Evolutionary conservation across 1,284 basidiomycete genomes (phyloP), one percentile per base, ranked within the genome.

Genomic region (Puccinia brachypodii): DNA sequence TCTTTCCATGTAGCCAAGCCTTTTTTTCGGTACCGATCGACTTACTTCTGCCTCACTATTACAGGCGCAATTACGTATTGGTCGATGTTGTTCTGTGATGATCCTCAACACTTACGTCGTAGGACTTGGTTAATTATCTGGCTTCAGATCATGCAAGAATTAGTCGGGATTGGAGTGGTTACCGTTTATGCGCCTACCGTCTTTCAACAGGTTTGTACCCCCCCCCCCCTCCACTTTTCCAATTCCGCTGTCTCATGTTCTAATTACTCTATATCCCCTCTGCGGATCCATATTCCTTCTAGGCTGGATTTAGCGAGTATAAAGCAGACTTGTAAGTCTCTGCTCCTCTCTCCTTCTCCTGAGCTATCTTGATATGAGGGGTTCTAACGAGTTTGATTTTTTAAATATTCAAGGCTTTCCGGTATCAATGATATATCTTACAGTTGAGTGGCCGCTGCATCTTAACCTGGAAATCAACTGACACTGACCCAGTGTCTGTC

Each of bases 111-210:
- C 72, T 79, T 85, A 68, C 82, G 83, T 31, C 83, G 84, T 8
- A 73, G 84, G 25, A 76, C 84, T 38, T 82, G 84, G 80, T 83
- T 60, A 9, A 72, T 75, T 50, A 77, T 83, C 16, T 85, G 86
- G 83, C 82, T 86, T 38, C 86, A 86, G 81, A 84, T 86, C 73
- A 81, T 85, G 71, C 86, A 86, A 79, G 86, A 86, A 80, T 83
- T 84, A 58, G 83, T 83, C 31, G 86, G 85, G 22, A 86, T 86
- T 64, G 85, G 83, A 47, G 85, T 84, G 31, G 82, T 86, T 60
- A 86, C 22, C 81, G 83, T 16, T 71, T 83, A 71, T 82, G 83
- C 78, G 19, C 64, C 73, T 76, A 83, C 84, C 62, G 58, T 83
- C n/a, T 81, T 81, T n/a, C 72, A 72, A 42, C 81, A 72, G 58